Percentiles rank a stretch among this genome's conserved stretches.
Evolutionary conservation across 208 protist genomes (phyloP).

Genomic region (Trypanosoma congolense): DNA sequence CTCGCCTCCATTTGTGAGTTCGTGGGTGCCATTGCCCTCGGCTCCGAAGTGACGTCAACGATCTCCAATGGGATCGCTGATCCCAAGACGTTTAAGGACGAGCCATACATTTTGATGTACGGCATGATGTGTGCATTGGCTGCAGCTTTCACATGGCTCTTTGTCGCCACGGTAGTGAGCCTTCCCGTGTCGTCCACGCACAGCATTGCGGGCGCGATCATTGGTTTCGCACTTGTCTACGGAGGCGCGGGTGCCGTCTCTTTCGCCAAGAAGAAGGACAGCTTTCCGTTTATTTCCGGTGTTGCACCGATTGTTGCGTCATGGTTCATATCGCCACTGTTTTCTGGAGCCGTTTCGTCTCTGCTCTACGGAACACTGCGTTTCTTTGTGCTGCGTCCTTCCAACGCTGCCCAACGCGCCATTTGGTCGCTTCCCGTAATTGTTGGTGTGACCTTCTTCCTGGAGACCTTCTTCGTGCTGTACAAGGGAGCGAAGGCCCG

Average conservation of each 20-base stretch:
- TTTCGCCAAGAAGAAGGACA: slow-evolving; percentile 46
- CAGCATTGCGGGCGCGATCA: slow-evolving; percentile 75
- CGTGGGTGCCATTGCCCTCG: slow-evolving; percentile 58
- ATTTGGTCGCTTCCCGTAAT: slow-evolving; percentile 59
- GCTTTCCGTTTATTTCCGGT: slow-evolving; percentile 70
- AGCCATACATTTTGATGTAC: slow-evolving; percentile 82
- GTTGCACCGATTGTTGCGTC: slow-evolving; percentile 69
- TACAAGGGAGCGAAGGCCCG: slow-evolving; percentile 62
- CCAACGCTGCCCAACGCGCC: slow-evolving; percentile 47
- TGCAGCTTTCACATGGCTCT: slow-evolving; percentile 66
- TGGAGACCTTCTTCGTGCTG: slow-evolving; percentile 78
- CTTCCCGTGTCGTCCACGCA: slow-evolving; percentile 78
- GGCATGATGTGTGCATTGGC: slow-evolving; percentile 70
- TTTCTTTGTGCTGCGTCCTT: slow-evolving; percentile 44
- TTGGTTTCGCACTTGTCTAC: slow-evolving; percentile 78
- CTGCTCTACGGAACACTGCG: slow-evolving; percentile 51
- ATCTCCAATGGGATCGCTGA: slow-evolving; percentile 75
- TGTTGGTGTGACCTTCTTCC: slow-evolving; percentile 63
- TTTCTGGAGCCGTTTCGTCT: slow-evolving; percentile 55
- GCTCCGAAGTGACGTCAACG: slow-evolving; percentile 68
- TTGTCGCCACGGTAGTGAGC: slow-evolving; percentile 49
- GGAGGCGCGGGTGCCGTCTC: slow-evolving; percentile 46
- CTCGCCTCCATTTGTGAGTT: slow-evolving; percentile 85
- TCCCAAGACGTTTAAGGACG: slow-evolving; percentile 34
- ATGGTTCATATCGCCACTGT: slow-evolving; percentile 77